Evolutionary conservation across 108 stramenopile genomes (phyloP).

Genomic region (Mayamaea pseudoterrestris): DNA sequence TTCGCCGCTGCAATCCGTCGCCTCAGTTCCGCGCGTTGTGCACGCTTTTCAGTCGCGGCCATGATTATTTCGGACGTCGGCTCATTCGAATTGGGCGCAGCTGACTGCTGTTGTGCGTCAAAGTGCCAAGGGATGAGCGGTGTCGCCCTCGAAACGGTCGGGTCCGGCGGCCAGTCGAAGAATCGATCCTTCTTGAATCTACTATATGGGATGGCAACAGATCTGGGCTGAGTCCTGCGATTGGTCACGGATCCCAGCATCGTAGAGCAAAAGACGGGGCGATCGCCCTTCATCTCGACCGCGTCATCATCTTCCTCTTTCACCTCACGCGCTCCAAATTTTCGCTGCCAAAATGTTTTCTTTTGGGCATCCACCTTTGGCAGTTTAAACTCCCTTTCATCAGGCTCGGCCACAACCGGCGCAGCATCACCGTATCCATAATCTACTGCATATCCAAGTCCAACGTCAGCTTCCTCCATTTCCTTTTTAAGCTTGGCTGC

Average conservation of each 20-base stretch:
- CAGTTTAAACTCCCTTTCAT: too few relatives aligned
- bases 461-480: constrained; percentile 8
- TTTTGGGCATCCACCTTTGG: too few relatives aligned
- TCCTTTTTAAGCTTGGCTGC: constrained; percentile 7
- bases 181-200: constrained; percentile 41
- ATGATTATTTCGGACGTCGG: too few relatives aligned
- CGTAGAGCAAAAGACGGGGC: constrained; percentile 25
- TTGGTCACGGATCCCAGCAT: constrained; percentile 2
- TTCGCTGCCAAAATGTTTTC: too few relatives aligned
- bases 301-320: constrained; percentile 15
- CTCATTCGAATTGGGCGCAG: too few relatives aligned
- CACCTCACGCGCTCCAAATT: too few relatives aligned
- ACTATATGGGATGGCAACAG: constrained; percentile 40
- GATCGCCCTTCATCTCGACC: constrained; percentile 6
- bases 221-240: constrained; percentile 20
- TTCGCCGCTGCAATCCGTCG: too few relatives aligned
- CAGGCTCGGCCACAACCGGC: too few relatives aligned
- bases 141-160: constrained; percentile 37
- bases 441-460: constrained; percentile 5
- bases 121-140: constrained; percentile 14
- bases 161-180: constrained; percentile 56
- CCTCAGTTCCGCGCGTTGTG: too few relatives aligned
- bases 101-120: too few relatives aligned
- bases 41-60: too few relatives aligned
- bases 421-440: too few relatives aligned